phyloP scores from a whole-genome alignment of 2,329 filamentous ascomycete species.

The Exophiala sp. region DNA sequence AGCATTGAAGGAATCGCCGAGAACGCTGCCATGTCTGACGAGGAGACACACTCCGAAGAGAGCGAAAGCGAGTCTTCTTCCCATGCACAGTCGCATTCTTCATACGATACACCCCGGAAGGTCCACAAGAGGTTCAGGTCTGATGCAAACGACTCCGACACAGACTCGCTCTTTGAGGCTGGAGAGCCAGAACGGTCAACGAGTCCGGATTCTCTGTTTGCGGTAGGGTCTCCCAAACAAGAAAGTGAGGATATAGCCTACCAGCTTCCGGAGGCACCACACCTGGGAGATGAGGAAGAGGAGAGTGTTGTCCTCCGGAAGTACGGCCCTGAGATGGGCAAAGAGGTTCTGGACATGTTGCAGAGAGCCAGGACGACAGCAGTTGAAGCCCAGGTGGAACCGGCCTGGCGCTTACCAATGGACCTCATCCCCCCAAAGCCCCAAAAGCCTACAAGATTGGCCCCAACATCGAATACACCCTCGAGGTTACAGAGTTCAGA shows the following conservation, averaged over 20 bases:
- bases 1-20: constrained; percentile 29
- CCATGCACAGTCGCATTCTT: neutral
- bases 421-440: constrained; percentile 8
- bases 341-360: constrained; percentile 21
- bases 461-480: neutral
- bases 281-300: constrained; percentile 5
- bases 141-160: constrained; percentile 7
- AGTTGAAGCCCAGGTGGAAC: constrained; percentile 27
- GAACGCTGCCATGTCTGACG: constrained; percentile 17
- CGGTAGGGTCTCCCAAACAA: neutral
- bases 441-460: neutral
- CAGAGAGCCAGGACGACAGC: constrained; percentile 16
- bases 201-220: constrained; percentile 27
- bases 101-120: constrained; percentile 1
- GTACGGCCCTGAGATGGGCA: constrained; percentile 21
- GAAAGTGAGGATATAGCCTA: neutral
- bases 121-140: neutral
- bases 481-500: neutral
- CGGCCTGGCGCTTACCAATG: constrained; percentile 28
- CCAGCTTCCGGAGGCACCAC: neutral
- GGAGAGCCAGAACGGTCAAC: constrained; percentile 7
- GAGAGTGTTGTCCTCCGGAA: constrained; percentile 14
- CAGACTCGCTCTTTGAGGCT: constrained; percentile 19
- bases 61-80: constrained; percentile 15
- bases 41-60: neutral